phyloP scores from a whole-genome alignment of 2,329 filamentous ascomycete species.

The Graphium sp. region DNA sequence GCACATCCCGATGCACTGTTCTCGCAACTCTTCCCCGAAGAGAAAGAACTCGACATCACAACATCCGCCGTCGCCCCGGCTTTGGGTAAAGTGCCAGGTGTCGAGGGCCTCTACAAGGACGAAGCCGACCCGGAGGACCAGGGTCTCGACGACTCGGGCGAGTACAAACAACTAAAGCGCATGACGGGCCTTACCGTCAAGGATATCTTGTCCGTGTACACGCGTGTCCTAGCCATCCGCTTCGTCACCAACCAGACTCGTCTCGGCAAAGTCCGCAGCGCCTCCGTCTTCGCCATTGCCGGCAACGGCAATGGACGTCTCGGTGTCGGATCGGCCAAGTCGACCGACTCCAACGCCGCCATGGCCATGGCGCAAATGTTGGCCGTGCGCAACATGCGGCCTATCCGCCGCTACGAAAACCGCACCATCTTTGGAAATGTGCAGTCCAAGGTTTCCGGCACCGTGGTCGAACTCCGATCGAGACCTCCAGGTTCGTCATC shows the following conservation, averaged over 20 bases:
- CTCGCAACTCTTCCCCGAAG: conserved; percentile 14
- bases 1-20: too few relatives aligned
- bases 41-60: conserved; percentile 7
- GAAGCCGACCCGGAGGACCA: conserved; percentile 30
- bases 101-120: conserved; percentile 31
- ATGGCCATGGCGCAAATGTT: conserved; percentile 56
- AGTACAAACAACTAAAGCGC: conserved; percentile 33
- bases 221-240: conserved; percentile 60
- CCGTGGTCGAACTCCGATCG: conserved; percentile 63
- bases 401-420: conserved; percentile 80
- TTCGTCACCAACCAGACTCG: conserved; percentile 83
- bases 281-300: conserved; percentile 63
- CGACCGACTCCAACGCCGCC: conserved; percentile 53
- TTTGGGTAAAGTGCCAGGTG: conserved; percentile 35
- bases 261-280: conserved; percentile 75
- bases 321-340: conserved; percentile 83
- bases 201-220: conserved; percentile 36
- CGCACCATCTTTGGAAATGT: conserved; percentile 82
- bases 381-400: conserved; percentile 83
- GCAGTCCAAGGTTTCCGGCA: conserved; percentile 72
- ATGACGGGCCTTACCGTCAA: conserved; percentile 34
- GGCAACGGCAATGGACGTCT: conserved; percentile 77
- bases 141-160: conserved; percentile 30
- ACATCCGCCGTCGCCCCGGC: conserved; percentile 28
- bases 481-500: conserved; percentile 65